These are phyloP conservation scores for Beauveria bassiana DNA, from an alignment of 2,329 filamentous ascomycete species.

Conservation along the genomic window DNA sequence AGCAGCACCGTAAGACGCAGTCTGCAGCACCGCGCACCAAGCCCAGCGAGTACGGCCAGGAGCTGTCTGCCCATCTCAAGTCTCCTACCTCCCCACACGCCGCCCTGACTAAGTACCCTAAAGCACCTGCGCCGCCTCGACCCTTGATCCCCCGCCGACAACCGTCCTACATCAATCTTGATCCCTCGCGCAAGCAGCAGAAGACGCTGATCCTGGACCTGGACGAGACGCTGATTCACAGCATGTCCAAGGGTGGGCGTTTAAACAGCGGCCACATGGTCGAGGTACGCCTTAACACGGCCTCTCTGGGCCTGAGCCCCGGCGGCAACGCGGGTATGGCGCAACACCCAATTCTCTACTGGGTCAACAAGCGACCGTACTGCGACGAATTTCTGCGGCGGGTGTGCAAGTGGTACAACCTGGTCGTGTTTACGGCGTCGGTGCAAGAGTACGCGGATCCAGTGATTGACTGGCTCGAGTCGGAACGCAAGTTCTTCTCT, in stretches of 20 bases:
- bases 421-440: conserved; percentile 93
- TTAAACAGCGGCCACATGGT: conserved; percentile 99
- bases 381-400: conserved; percentile 93
- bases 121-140: conserved; percentile 78
- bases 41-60: conserved; percentile 32
- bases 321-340: conserved; percentile 42
- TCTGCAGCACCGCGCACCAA: conserved; percentile 38
- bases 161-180: conserved; percentile 70
- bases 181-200: conserved; percentile 53
- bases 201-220: conserved; percentile 95
- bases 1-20: conserved; percentile 59
- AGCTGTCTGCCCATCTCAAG: conserved; percentile 75
- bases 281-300: conserved; percentile 80
- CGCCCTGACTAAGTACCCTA: conserved; percentile 80
- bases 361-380: conserved; percentile 94
- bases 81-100: conserved; percentile 81
- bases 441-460: conserved; percentile 98
- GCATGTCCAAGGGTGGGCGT: conserved; percentile 89
- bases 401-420: conserved; percentile 95
- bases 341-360: conserved; percentile 95
- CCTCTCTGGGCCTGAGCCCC: conserved; percentile 58
- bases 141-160: conserved; percentile 84
- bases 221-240: conserved; percentile 96
- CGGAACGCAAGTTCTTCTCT: conserved; percentile 93
- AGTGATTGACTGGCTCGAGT: conserved; percentile 97